Evolutionary conservation across 768 basidiomycete species (phyloP).

Genomic region (Boletus vermiculosoides): DNA sequence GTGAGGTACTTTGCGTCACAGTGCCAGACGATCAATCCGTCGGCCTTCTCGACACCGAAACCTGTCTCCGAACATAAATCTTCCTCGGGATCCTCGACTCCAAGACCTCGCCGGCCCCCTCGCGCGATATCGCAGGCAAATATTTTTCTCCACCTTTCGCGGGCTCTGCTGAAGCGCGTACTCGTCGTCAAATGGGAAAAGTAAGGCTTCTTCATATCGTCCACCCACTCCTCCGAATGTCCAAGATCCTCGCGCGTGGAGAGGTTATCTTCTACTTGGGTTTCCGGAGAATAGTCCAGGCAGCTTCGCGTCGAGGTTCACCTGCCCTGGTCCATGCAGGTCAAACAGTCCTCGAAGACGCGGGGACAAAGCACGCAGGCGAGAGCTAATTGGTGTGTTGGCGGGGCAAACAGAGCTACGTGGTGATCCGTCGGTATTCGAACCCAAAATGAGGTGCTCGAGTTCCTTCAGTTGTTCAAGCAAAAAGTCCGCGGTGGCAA

Average conservation of each 20-base stretch:
- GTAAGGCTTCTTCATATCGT: slow-evolving; percentile 24
- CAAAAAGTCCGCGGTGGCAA: slow-evolving; percentile 30
- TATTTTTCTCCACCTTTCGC: slow-evolving; percentile 12
- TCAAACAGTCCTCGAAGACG: slow-evolving; percentile 34
- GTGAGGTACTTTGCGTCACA: slow-evolving; percentile 11
- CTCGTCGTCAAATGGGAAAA: slow-evolving; percentile 29
- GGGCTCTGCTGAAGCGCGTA: slow-evolving; percentile 12
- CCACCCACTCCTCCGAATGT: slow-evolving; percentile 20
- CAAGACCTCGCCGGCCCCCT: not conserved
- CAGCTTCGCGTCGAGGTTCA: slow-evolving; percentile 23
- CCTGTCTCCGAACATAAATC: too few relatives aligned
- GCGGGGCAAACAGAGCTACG: slow-evolving; percentile 18
- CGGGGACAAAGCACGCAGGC: slow-evolving; percentile 20
- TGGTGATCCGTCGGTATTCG: slow-evolving; percentile 12
- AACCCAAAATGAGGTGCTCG: slow-evolving; percentile 20
- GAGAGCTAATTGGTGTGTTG: slow-evolving; percentile 23
- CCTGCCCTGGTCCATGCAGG: slow-evolving; percentile 25
- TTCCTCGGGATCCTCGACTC: too few relatives aligned
- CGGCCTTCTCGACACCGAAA: too few relatives aligned
- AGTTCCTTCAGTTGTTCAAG: slow-evolving; percentile 29
- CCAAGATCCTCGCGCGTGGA: slow-evolving; percentile 10
- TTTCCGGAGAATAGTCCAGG: slow-evolving; percentile 25
- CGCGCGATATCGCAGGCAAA: slow-evolving; percentile 12
- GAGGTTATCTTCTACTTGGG: not conserved
- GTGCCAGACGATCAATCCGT: not conserved